Percentiles rank a stretch among this genome's conserved stretches.
phyloP scores from a whole-genome alignment of 768 basidiomycete genomes.

The Solioccasus polychromus region DNA sequence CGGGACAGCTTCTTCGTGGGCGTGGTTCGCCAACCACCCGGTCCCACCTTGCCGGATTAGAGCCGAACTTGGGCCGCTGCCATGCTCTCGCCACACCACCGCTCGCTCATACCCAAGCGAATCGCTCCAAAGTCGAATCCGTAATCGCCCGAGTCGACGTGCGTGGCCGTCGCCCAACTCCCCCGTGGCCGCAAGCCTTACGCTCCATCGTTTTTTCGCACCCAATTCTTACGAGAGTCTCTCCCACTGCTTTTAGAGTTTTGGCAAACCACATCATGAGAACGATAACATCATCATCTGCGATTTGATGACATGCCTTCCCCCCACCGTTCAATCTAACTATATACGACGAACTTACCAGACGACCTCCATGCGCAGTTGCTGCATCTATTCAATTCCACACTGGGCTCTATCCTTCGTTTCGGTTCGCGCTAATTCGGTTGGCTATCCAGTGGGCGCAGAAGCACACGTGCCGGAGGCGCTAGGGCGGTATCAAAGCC shows the following conservation, averaged over 20 bases:
- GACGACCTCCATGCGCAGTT: slow-evolving; percentile 3
- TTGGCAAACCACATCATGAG: slow-evolving; percentile 21
- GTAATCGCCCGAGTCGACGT: too few relatives aligned
- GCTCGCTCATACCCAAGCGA: too few relatives aligned
- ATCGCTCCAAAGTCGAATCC: too few relatives aligned
- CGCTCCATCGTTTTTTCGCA: neutral
- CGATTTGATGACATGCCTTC: neutral
- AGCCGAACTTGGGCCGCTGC: neutral
- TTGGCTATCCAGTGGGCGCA: neutral
- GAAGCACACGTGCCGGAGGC: neutral
- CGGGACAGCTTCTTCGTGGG: slow-evolving; percentile 3
- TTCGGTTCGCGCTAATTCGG: neutral
- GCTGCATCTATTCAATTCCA: neutral
- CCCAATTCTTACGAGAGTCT: slow-evolving; percentile 24
- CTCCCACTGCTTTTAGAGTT: slow-evolving; percentile 16
- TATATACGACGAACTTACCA: slow-evolving; percentile 13
- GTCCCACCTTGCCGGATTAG: neutral
- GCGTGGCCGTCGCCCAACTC: neutral
- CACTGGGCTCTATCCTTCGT: neutral
- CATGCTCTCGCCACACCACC: too few relatives aligned
- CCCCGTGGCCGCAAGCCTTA: too few relatives aligned
- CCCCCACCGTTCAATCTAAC: slow-evolving; percentile 18
- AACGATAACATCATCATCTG: slow-evolving; percentile 11
- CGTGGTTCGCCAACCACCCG: neutral
- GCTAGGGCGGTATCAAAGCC: neutral